phyloP scores from a whole-genome alignment of 2,329 filamentous ascomycete species.

The Pseudocercospora fijiensis region DNA sequence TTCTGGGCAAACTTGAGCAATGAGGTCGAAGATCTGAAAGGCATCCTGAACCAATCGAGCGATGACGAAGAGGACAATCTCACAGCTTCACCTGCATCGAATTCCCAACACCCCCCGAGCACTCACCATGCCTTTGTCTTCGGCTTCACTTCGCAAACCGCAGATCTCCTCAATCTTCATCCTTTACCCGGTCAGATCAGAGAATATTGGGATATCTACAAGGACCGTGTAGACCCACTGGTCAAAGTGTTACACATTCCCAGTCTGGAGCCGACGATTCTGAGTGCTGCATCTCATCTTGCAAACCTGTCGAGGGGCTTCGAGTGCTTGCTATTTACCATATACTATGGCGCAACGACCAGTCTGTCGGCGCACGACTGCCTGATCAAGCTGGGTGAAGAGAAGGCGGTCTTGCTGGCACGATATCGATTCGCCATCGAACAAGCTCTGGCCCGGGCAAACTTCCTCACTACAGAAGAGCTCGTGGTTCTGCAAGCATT shows the following conservation, averaged over 20 bases:
- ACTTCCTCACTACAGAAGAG: constrained; percentile 63
- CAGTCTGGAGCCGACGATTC: constrained; percentile 61
- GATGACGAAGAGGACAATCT: constrained; percentile 60
- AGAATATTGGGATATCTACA: constrained; percentile 68
- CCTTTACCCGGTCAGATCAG: constrained; percentile 65
- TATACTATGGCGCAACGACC: constrained; percentile 61
- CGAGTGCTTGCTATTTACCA: constrained; percentile 61
- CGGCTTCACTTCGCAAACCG: constrained; percentile 68
- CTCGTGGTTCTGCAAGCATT: constrained; percentile 63
- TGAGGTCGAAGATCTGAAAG: constrained; percentile 65
- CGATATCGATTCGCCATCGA: constrained; percentile 64
- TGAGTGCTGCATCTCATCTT: constrained; percentile 55
- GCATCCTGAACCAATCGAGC: constrained; percentile 61
- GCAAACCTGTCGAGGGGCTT: constrained; percentile 57
- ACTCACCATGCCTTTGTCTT: constrained; percentile 71
- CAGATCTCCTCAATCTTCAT: constrained; percentile 64
- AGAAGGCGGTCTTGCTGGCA: constrained; percentile 50
- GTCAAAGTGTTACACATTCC: constrained; percentile 71
- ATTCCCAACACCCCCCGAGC: constrained; percentile 35
- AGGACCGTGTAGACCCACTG: constrained; percentile 71
- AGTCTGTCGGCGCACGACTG: constrained; percentile 53
- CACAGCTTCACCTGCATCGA: constrained; percentile 39
- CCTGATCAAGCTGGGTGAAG: constrained; percentile 50
- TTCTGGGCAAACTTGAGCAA: constrained; percentile 70
- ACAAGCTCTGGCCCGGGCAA: constrained; percentile 62